Evolutionary conservation across 1,139 yeast species (phyloP), one percentile per base, ranked within the genome.

Genomic region (Saccharomyces pastorianus): DNA sequence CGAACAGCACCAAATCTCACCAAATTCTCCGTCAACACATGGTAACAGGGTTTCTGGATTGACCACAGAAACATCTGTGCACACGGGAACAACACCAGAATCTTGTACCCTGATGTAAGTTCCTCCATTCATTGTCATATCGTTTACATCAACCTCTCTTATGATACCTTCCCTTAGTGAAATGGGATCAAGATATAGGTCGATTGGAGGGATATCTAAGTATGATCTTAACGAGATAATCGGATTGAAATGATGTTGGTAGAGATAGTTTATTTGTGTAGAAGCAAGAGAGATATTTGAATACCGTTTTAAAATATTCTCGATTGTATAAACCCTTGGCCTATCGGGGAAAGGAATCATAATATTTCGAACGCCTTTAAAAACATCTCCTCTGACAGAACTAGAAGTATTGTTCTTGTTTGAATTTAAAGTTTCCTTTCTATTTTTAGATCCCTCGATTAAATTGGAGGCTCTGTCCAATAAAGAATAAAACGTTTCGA

Each of bases 1-100:
- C 1, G 96, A 86, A 58, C 87, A 81, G 2, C 93, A 95, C 99
- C 99, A 93, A 49, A 93, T 90, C 71, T 93, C 99, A 44, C 99
- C 99, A 68, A 83, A 85, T 68, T 95, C 99, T n/a, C 98, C 98
- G 55, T 84, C 85, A 57, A 80, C 82, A 69, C 99, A 93, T 17
- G 90, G 73, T 52, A 75, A 73, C 51, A 81, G 72, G 0, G 97
- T 93, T 67, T 91, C 97, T 0, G 99, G 99, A 61, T 95, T 95
- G 4, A 93, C 98, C 58, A 93, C 88, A 1, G 96, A 95, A 47
- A 95, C 82, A 66, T 90, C 96, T 0, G 98, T 88, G 66, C 96
- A 88, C 14, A 90, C 93, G 0, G 97, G 96, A 0, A 91, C 97
- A 80, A 91, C 87, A 7, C 99, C 99, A 0, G 96, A 88, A 66